A percentile compares a stretch with the other conserved stretches of the same genome.
phyloP scores from a whole-genome alignment of 2,329 filamentous ascomycete species.

The Colletotrichum sp. region DNA sequence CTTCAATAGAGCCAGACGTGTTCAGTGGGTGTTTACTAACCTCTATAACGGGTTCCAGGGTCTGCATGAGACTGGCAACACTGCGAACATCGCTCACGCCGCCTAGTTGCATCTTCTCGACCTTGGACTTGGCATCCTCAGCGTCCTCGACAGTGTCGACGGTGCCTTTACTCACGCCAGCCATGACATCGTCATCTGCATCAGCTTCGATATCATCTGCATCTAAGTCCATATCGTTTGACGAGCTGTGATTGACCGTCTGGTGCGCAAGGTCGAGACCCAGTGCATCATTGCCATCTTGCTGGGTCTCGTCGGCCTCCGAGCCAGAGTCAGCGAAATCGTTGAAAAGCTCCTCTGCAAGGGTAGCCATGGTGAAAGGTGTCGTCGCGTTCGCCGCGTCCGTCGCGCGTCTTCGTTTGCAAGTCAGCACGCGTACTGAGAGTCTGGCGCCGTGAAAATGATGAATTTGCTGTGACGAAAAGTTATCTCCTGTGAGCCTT shows the following conservation, averaged over 20 bases:
- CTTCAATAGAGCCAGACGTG: constrained; percentile 24
- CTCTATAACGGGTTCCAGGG: constrained; percentile 80
- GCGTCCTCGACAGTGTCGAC: constrained; percentile 64
- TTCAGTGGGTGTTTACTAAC: constrained; percentile 57
- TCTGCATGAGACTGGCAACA: constrained; percentile 82
- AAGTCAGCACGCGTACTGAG: neutral
- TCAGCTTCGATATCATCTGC: constrained; percentile 57
- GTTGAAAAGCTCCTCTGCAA: constrained; percentile 90
- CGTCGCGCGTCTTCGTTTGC: neutral
- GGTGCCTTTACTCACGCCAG: constrained; percentile 48
- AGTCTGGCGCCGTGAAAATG: neutral
- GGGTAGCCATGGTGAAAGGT: constrained; percentile 75
- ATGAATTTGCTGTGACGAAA: neutral
- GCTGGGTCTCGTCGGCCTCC: constrained; percentile 69
- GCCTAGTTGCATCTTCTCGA: constrained; percentile 82
- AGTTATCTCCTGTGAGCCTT: neutral
- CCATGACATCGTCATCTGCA: constrained; percentile 65
- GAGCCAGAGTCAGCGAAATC: constrained; percentile 89
- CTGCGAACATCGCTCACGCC: constrained; percentile 78
- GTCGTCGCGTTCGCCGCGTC: neutral
- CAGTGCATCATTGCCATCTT: constrained; percentile 50
- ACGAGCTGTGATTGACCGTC: constrained; percentile 41
- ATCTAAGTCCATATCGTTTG: constrained; percentile 62
- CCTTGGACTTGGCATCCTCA: constrained; percentile 75
- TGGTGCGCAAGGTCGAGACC: constrained; percentile 47